Evolutionary conservation across 768 basidiomycete species (phyloP).

Genomic region (Trametes maxima): DNA sequence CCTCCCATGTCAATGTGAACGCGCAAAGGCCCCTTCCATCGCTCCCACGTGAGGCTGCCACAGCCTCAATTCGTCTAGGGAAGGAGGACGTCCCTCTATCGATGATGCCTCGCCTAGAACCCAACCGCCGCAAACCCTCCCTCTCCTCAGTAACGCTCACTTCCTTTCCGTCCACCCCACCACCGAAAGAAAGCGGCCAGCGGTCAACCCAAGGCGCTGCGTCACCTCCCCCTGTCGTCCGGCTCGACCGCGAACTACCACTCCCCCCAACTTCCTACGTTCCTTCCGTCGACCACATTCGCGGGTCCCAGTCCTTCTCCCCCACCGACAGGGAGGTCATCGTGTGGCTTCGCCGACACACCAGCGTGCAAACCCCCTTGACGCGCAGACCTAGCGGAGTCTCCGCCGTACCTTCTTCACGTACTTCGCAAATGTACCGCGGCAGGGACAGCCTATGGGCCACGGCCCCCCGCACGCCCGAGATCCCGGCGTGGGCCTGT

Average conservation of each 20-base stretch:
- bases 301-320: not conserved
- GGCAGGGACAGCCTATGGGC: conserved; percentile 10
- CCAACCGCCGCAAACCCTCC: conserved; percentile 8
- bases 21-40: not conserved
- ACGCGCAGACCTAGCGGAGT: not conserved
- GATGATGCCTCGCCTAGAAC: conserved; percentile 1
- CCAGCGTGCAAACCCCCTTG: not conserved
- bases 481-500: not conserved
- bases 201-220: not conserved
- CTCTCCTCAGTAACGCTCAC: not conserved
- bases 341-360: conserved; percentile 7
- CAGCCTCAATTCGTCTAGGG: not conserved
- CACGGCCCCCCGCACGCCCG: not conserved
- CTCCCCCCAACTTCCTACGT: not conserved
- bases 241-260: conserved; percentile 12
- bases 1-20: conserved; percentile 14
- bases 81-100: conserved; percentile 1
- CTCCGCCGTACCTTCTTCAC: conserved; percentile 7
- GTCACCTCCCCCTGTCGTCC: not conserved
- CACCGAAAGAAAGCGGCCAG: too few species aligned
- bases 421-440: conserved; percentile 20
- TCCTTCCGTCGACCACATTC: not conserved
- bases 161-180: too few species aligned
- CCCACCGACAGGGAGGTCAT: not conserved
- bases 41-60: not conserved